Base-by-base conservation (phyloP, 1,139 yeast species). In the Kodamaea arcana region DNA sequence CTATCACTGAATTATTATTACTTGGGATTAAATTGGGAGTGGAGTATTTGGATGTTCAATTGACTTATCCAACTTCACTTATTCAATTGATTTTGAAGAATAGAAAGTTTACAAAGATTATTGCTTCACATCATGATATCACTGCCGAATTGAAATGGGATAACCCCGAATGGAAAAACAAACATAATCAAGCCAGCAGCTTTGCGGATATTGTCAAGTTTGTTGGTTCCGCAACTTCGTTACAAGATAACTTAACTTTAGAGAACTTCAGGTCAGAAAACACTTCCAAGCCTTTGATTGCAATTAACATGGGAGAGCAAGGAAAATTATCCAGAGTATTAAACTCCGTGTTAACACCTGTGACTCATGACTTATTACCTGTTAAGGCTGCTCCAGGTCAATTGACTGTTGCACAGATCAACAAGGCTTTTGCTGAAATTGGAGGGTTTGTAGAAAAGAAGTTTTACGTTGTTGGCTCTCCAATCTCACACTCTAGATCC, bases 401-500 rank as follows among this genome's bases (percentile, higher is more conserved):
- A 56, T 65, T 87, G 38, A 67, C 80, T 1, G 59, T 81, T 24
- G 54, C 63, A 33, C 77, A 85, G 51, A 78, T 86, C 46, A 80
- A 87, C 56, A 56, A 67, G 38, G 65, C 80, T 2, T 72, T 69
- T 40, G 52, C 75, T n/a, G 62, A 71, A 30, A 68, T 87, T 47
- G 96, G 96, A 23, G 81, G 80, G 13, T 60, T 72, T 32, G 47
- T 58, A 2, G 52, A 67, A 10, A 75, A 80, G 63, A 70, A 77
- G 42, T 86, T 80, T 50, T 85, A 75, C 62, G 80, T 92, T 44
- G 81, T 81, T 44, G 98, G 98, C 4, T 66, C 71, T 13, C 97
- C 97, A 34, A 75, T 90, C 41, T 61, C 74, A 4, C 96, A 88
- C 56, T 88, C 97, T 2, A 77, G 87, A 52, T 87, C 97, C 2